These are phyloP conservation scores for Moniliophthora roreri DNA, from an alignment of 1,284 basidiomycete species.

Conservation along the genomic window DNA sequence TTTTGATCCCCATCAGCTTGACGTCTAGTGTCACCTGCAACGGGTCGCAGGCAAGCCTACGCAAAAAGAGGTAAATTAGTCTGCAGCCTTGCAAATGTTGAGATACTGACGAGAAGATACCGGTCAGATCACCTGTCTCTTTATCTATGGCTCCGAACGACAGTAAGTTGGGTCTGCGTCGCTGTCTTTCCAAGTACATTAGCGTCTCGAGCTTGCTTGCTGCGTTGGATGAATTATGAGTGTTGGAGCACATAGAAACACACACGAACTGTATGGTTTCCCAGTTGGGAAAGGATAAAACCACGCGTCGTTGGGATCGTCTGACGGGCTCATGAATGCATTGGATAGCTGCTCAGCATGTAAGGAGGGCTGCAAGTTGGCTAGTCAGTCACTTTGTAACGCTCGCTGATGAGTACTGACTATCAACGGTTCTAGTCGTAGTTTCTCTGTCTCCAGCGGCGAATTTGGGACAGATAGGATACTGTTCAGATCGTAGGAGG, in stretches of 20 bases:
- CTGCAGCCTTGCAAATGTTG: no score
- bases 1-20: constrained; percentile 20
- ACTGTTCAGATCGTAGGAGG: constrained; percentile 24
- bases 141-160: constrained; percentile 19
- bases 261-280: constrained; percentile 16
- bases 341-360: constrained; percentile 17
- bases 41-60: constrained; percentile 21
- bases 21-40: constrained; percentile 19
- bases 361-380: constrained; percentile 13
- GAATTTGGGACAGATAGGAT: constrained; percentile 13
- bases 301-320: constrained; percentile 13
- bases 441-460: constrained; percentile 14
- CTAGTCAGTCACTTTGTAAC: not conserved
- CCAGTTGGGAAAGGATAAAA: constrained; percentile 22
- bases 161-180: constrained; percentile 19
- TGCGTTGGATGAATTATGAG: not conserved
- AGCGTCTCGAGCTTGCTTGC: constrained; percentile 20
- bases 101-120: constrained; percentile 14
- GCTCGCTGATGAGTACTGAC: constrained; percentile 8
- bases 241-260: not conserved
- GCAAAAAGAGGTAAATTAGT: not conserved
- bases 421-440: constrained; percentile 20
- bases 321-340: constrained; percentile 16
- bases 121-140: constrained; percentile 16
- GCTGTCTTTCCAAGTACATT: constrained; percentile 22